A percentile compares a stretch with the other conserved stretches of the same genome.
phyloP scores from a whole-genome alignment of 2,329 filamentous ascomycete genomes.

The Fusarium sp. region DNA sequence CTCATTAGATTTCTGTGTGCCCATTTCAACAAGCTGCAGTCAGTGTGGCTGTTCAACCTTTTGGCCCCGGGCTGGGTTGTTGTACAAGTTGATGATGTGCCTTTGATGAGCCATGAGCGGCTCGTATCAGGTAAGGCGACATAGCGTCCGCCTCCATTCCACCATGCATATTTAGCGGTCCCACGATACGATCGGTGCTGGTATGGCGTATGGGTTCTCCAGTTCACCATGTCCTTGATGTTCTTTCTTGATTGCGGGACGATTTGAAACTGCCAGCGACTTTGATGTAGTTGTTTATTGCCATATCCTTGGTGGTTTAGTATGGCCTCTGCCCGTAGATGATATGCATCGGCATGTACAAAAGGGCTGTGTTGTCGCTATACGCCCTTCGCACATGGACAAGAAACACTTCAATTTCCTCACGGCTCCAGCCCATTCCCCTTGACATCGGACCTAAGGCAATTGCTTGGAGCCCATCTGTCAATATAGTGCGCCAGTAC shows the following conservation, averaged over 20 bases:
- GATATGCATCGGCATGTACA: constrained; percentile 69
- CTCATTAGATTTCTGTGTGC: background rate
- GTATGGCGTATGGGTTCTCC: background rate
- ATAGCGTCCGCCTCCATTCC: constrained; percentile 20
- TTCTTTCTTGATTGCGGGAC: background rate
- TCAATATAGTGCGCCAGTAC: constrained; percentile 65
- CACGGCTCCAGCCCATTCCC: constrained; percentile 61
- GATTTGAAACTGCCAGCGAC: background rate
- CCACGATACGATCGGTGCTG: background rate
- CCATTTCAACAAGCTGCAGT: background rate
- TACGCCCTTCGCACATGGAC: constrained; percentile 64
- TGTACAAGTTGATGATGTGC: background rate
- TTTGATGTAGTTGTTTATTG: background rate
- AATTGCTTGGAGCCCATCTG: constrained; percentile 65
- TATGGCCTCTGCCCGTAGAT: constrained; percentile 67
- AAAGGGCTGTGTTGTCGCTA: constrained; percentile 58
- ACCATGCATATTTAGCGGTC: constrained; percentile 13
- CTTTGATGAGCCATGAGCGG: background rate
- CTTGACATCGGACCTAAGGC: constrained; percentile 66
- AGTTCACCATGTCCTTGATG: background rate
- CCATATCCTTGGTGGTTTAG: constrained; percentile 17
- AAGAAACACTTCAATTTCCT: constrained; percentile 64
- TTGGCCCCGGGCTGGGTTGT: background rate
- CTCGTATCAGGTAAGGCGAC: constrained; percentile 5
- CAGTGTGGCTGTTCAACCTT: constrained; percentile 2